Evolutionary conservation across 2,329 filamentous ascomycete genomes (phyloP), one percentile per base, ranked within the genome.

Genomic region (Neospermospora avenae): DNA sequence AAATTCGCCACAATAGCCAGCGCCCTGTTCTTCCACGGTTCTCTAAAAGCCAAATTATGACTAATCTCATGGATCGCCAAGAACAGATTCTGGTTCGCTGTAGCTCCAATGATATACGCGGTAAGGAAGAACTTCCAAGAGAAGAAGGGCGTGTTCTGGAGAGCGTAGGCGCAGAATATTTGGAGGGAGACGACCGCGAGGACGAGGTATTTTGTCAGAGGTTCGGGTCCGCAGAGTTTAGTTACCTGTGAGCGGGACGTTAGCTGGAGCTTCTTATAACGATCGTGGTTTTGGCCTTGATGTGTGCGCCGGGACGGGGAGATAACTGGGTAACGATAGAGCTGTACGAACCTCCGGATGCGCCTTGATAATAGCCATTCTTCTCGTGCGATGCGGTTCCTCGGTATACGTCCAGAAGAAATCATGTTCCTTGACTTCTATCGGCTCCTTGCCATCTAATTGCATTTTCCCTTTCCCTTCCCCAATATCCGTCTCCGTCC

Each of bases 391-490:
- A 77, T 99, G 95, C 63, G 95, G 95, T 77, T 99, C 95, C 75
- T 99, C 95, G 10, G 95, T 97, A 74, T 99, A 98, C 42, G 95
- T 96, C 95, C 96, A 98, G 79, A 96, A 96, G 81, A 98, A 98
- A 74, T 73, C 70, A 65, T 73, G 67, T 41, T 72, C 68, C 39
- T 72, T 68, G 18, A 67, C 61, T 20, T 70, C 66, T 44, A 62
- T 59, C 18, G 63, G 63, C 11, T 31, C 28, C 28, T 31, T 31
- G 28, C 11, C 28, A 24, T 31, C 31, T 20, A 34, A 7, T 28
- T 41, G 61, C 45, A 13, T 55, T 35, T 22, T 41, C 48, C 39
- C 51, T 42, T 60, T 62, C 55, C n/a, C n/a, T n/a, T n/a, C n/a
- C n/a, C n/a, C n/a, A n/a, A n/a, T n/a, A n/a, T n/a, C n/a, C n/a